Percentiles rank a stretch among this genome's conserved stretches.
These are phyloP conservation scores for Phytopythium litorale DNA, from an alignment of 352 stramenopile genomes.

Conservation along the genomic window DNA sequence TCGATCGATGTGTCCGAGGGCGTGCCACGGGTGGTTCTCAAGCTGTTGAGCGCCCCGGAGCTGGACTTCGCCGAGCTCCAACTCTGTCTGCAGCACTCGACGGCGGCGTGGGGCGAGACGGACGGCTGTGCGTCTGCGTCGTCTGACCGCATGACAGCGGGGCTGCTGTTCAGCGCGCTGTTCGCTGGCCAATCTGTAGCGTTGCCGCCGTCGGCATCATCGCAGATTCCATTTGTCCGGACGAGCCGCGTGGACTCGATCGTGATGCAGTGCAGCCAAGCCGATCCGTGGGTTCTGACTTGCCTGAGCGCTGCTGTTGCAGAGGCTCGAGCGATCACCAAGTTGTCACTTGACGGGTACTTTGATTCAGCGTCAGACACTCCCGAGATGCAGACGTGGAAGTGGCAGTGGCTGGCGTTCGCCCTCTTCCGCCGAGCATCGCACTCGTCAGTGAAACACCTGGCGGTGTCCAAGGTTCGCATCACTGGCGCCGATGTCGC, in stretches of 20 bases:
- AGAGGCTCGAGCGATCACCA: conserved; percentile 10
- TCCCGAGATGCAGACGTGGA: conserved; percentile 13
- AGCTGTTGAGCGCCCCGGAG: conserved; percentile 10
- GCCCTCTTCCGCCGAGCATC: conserved; percentile 20
- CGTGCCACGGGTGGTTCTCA: conserved; percentile 15
- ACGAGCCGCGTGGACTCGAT: conserved; percentile 17
- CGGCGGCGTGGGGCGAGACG: conserved; percentile 5
- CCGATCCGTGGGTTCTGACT: conserved; percentile 19
- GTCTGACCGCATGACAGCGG: conserved; percentile 7
- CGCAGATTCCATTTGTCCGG: conserved; percentile 1
- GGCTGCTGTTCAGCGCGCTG: conserved; percentile 23
- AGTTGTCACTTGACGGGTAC: conserved; percentile 17
- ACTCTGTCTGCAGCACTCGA: conserved; percentile 19
- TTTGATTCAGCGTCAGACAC: conserved; percentile 13
- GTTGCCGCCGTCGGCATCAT: conserved; percentile 6
- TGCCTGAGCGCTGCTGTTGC: conserved; percentile 19
- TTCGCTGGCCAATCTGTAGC: conserved; percentile 16
- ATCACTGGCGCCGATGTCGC: conserved; percentile 15
- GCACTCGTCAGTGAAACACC: conserved; percentile 22
- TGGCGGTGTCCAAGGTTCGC: conserved; percentile 18
- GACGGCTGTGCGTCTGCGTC: neutral
- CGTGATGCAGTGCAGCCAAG: conserved; percentile 21
- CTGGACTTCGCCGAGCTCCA: conserved; percentile 23
- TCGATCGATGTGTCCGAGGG: conserved; percentile 16
- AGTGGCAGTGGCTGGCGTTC: conserved; percentile 26